Base-by-base conservation (phyloP, 116 monocot genomes). In the Dioscorea cayenensis region DNA sequence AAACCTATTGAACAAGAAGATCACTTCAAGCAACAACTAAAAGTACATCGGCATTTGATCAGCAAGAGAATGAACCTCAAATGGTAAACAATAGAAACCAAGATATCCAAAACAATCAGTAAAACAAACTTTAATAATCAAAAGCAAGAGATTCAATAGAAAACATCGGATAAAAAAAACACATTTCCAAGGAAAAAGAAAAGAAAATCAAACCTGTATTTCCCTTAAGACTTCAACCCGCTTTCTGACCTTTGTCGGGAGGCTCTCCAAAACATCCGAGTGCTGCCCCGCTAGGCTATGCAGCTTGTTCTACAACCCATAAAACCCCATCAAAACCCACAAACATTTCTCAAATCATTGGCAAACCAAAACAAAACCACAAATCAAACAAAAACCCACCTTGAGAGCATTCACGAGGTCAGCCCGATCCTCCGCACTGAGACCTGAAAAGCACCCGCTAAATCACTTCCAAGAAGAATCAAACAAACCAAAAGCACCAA, bases 211-310 rank as follows among this genome's bases (percentile, higher is more conserved):
- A 6, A 88, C 88, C 88, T 88, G 88, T 48, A 85, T 83, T 60
- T 78, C 85, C 51, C 80, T 71, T 5, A 89, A 67, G 28, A 75
- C 48, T 73, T 84, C 84, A 17, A 90, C 86, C 6, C 86, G 81
- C 84, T 86, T 90, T 79, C 84, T 79, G 68, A 90, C 79, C 49
- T 76, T 84, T 0, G 90, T 86, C 1, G 77, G 7, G n/a, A 90
- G 70, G 1, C 71, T 66, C 75, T 86, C 86, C 66, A 89, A 37
- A 36, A 81, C 71, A 63, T 80, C 66, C 9, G 77, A 37, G 63
- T 89, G 89, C 72, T 77, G 71, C 28, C 76, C 78, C 20, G 81
- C 83, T 69, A 89, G 73, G 43, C 68, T 83, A 66, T 81, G 81
- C 32, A 89, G 72, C 78, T 89, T 83, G 36, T 52, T 78, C 89